Conservation (phyloP, 306 rosid species). For the Quercus mongolica region DNA sequence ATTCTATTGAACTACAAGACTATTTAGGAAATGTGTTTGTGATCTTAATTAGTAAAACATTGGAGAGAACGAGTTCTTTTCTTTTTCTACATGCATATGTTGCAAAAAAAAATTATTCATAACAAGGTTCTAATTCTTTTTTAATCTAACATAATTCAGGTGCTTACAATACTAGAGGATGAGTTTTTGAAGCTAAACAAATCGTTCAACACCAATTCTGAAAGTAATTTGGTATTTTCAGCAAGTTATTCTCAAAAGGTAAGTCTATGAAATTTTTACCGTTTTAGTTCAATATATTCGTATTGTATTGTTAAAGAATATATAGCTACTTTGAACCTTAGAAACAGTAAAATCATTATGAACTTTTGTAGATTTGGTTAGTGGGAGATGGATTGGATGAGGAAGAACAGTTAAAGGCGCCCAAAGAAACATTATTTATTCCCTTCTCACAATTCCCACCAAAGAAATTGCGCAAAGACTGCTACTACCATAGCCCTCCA, state of each 20-base stretch:
- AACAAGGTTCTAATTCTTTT: no score
- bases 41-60: no score
- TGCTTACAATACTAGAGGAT: slow-evolving; percentile 30
- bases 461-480: slow-evolving; percentile 57
- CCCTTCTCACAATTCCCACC: slow-evolving; percentile 79
- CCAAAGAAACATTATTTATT: slow-evolving; percentile 64
- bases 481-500: slow-evolving; percentile 64
- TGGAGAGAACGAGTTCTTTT: no score
- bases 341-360: neutral
- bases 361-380: slow-evolving; percentile 56
- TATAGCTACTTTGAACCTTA: neutral
- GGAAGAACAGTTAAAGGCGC: slow-evolving; percentile 57
- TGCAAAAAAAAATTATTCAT: no score
- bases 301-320: no score
- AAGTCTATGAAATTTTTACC: neutral
- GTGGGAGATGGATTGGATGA: slow-evolving; percentile 55
- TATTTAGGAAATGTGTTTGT: no score
- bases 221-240: slow-evolving; percentile 34
- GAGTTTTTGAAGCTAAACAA: slow-evolving; percentile 45
- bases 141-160: slow-evolving; percentile 23
- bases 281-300: no score
- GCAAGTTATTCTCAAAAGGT: slow-evolving; percentile 43
- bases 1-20: no score
- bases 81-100: no score
- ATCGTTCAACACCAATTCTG: slow-evolving; percentile 20